phyloP scores from a whole-genome alignment of 2,329 filamentous ascomycete genomes.

The Atkinsonella hypoxylon region DNA sequence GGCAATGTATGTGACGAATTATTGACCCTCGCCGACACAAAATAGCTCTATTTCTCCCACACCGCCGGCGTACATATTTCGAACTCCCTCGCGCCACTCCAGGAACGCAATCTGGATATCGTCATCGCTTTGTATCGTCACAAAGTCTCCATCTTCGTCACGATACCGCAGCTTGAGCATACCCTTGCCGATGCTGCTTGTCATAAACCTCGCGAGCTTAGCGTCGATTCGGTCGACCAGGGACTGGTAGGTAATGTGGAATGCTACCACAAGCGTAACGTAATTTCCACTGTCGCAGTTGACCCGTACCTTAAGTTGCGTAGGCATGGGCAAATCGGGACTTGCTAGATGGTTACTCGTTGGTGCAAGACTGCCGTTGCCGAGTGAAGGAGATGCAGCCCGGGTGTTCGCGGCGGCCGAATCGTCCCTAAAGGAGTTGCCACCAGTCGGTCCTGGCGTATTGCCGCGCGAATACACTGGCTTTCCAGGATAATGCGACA shows the following conservation, averaged over 20 bases:
- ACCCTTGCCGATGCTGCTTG: slow-evolving; percentile 69
- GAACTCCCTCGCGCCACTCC: slow-evolving; percentile 70
- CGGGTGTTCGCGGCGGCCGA: slow-evolving; percentile 26
- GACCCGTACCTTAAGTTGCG: slow-evolving; percentile 91
- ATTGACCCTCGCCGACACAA: slow-evolving; percentile 45
- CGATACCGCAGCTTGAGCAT: slow-evolving; percentile 80
- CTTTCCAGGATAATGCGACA: slow-evolving; percentile 44
- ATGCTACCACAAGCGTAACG: slow-evolving; percentile 89
- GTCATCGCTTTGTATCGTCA: slow-evolving; percentile 90
- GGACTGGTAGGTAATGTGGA: slow-evolving; percentile 88
- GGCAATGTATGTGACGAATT: not conserved
- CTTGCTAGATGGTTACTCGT: slow-evolving; percentile 23
- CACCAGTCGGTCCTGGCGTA: slow-evolving; percentile 25
- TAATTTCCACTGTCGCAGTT: slow-evolving; percentile 79
- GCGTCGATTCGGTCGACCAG: slow-evolving; percentile 92
- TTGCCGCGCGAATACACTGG: slow-evolving; percentile 39
- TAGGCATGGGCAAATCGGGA: slow-evolving; percentile 42
- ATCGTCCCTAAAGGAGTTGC: slow-evolving; percentile 26
- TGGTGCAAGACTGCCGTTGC: slow-evolving; percentile 19
- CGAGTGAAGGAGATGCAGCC: slow-evolving; percentile 35
- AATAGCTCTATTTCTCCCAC: slow-evolving; percentile 86
- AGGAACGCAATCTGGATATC: slow-evolving; percentile 93
- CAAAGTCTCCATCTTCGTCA: slow-evolving; percentile 85
- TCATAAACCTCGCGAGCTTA: slow-evolving; percentile 79
- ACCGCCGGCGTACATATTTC: slow-evolving; percentile 47